phyloP scores from a whole-genome alignment of 148 eudicot species.

The Gaultheria prostrata region DNA sequence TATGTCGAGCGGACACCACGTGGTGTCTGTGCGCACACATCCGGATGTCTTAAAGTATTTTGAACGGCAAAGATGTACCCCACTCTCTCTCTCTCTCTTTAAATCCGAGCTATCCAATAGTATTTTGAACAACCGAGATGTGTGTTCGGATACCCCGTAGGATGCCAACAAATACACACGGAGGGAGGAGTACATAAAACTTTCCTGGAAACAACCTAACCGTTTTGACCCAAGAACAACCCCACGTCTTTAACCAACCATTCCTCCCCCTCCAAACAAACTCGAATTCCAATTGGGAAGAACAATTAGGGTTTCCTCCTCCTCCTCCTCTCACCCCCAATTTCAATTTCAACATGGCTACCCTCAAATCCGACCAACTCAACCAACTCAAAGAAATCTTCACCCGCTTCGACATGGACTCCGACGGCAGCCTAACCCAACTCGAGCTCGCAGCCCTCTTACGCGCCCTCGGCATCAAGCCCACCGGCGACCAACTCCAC shows the following conservation, averaged over 20 bases:
- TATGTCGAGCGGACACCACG: too few species aligned
- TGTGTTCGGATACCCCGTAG: too few species aligned
- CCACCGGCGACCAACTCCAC: conserved; percentile 44
- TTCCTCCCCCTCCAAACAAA: not conserved
- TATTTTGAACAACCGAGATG: too few species aligned
- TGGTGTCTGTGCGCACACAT: too few species aligned
- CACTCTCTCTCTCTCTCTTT: too few species aligned
- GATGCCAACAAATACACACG: too few species aligned
- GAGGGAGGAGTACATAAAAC: too few species aligned
- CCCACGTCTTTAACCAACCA: not conserved
- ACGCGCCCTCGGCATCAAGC: conserved; percentile 44
- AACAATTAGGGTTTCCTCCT: not conserved
- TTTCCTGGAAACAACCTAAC: not conserved
- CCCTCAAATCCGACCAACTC: conserved; percentile 29
- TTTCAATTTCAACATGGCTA: conserved; percentile 6
- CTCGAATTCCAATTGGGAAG: too few species aligned
- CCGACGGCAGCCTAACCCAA: conserved; percentile 52
- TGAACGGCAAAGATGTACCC: too few species aligned
- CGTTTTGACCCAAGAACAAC: not conserved
- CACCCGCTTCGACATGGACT: conserved; percentile 47
- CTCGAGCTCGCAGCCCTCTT: conserved; percentile 56
- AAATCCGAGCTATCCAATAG: too few species aligned
- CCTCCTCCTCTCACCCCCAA: not conserved
- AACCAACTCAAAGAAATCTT: conserved; percentile 43
- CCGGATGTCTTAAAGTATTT: too few species aligned